A percentile compares a stretch with the other conserved stretches of the same genome.
These are phyloP conservation scores for Puccinia triticina DNA, from an alignment of 1,284 basidiomycete genomes.

Conservation along the genomic window DNA sequence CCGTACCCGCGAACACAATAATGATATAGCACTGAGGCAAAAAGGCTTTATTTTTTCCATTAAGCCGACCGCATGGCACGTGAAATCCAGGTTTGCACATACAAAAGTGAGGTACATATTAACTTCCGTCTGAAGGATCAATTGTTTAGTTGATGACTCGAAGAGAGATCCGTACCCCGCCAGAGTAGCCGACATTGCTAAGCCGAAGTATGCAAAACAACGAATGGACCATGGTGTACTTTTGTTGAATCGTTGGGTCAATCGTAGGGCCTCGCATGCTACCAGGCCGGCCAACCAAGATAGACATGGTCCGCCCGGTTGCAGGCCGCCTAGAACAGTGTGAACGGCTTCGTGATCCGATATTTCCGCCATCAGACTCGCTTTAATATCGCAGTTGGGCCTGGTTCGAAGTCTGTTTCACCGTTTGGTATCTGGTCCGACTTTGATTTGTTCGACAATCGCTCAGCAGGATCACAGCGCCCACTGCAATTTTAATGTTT, in stretches of 20 bases:
- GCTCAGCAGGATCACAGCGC: no score
- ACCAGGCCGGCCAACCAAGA: slow-evolving; percentile 23
- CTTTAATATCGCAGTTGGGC: background rate
- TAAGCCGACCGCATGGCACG: background rate
- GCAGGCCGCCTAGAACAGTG: background rate
- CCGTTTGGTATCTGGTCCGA: background rate
- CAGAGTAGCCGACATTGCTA: background rate
- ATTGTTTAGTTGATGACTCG: background rate
- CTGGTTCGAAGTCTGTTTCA: background rate
- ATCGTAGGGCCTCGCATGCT: slow-evolving; percentile 19
- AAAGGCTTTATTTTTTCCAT: background rate
- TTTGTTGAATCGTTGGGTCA: slow-evolving; percentile 32
- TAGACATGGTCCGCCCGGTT: slow-evolving; percentile 27
- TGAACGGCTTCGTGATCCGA: background rate
- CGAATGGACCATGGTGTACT: background rate
- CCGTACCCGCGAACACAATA: slow-evolving; percentile 14
- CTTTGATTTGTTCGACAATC: background rate
- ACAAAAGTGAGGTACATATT: background rate
- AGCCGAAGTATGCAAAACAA: slow-evolving; percentile 22
- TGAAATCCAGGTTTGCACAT: background rate
- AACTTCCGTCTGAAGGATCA: background rate
- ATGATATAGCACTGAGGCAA: slow-evolving; percentile 1
- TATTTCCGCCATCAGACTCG: background rate
- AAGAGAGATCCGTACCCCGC: background rate
- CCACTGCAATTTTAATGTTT: no score